A percentile compares a stretch with the other conserved stretches of the same genome.
Evolutionary conservation across 768 basidiomycete genomes (phyloP).

Genomic region (Albatrellus ellisii): DNA sequence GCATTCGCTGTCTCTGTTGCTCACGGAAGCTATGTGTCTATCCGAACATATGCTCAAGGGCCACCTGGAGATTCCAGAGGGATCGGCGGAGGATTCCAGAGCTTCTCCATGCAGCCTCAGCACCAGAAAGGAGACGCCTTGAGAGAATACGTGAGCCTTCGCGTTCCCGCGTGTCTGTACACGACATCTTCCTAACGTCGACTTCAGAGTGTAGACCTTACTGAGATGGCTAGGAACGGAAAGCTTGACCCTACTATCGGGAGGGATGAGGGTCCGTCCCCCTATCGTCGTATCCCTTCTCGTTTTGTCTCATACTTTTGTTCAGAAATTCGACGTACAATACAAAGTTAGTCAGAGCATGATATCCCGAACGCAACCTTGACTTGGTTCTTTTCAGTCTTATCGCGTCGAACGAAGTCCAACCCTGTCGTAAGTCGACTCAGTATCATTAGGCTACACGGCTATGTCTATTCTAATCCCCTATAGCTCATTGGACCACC

Average conservation of each 20-base stretch:
- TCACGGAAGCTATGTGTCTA: neutral
- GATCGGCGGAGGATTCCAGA: conserved; percentile 39
- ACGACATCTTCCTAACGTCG: neutral
- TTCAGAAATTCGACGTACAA: conserved; percentile 74
- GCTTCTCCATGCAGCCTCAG: conserved; percentile 43
- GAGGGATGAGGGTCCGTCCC: conserved; percentile 55
- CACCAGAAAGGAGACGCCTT: conserved; percentile 75
- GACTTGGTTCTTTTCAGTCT: conserved; percentile 29
- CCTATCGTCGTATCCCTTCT: neutral
- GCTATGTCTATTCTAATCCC: neutral
- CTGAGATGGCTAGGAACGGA: conserved; percentile 69
- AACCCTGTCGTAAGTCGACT: conserved; percentile 63
- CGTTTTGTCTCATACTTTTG: neutral
- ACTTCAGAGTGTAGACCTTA: conserved; percentile 65
- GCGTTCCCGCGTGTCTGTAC: conserved; percentile 16
- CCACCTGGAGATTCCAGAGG: conserved; percentile 28
- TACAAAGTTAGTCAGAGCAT: conserved; percentile 56
- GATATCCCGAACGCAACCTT: neutral
- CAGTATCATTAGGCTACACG: neutral
- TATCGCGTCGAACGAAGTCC: conserved; percentile 82
- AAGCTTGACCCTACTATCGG: conserved; percentile 90
- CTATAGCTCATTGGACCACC: conserved; percentile 68
- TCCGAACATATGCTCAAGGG: conserved; percentile 33
- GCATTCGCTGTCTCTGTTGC: neutral
- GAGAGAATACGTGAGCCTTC: conserved; percentile 71